Base-by-base conservation (phyloP, 1,284 basidiomycete species). In the Mycosarcoma maydis region DNA sequence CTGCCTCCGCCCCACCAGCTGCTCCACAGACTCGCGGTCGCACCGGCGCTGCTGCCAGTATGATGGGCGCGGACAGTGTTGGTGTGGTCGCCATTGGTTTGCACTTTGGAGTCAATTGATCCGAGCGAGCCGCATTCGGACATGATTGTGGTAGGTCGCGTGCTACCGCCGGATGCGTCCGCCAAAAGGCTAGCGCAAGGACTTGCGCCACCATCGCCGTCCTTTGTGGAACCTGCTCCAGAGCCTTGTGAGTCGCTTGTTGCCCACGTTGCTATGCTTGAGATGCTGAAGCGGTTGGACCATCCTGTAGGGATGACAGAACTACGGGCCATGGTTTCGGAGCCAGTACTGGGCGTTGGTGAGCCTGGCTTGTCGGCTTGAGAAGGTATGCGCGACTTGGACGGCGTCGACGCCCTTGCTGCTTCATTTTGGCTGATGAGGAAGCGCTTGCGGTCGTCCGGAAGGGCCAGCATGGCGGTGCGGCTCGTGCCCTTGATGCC, bases 241-340 rank as follows among this genome's bases (percentile, higher is more conserved):
- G 52, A 48, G 37, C 59, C 37, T 23, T 56, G 44, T 24, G 68
- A 48, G 10, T 66, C 71, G 23, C 44, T 66, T 9, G 69, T 62
- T 17, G 62, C 70, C 73, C 82, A 82, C 14, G 85, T 83, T 10
- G 88, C 86, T 86, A 91, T 89, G 17, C 87, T 87, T 6, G 86
- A 83, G 1, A 90, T 85, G 3, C 91, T 92, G 64, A 92, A 87
- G 19, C 91, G 86, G 60, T 88, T 89, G 78, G 90, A 88, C 53
- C 91, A 82, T 14, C 87, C 85, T 7, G 52, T 38, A 16, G 56
- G 54, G 19, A 76, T 34, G 33, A 62, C 57, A 5, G 62, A 69
- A 17, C 34, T 71, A 14, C 75, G 59, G 16, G 58, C 69, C 34
- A 75, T 53, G 4, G 75, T 65, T 11, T 72, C 69, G 17, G 66